Conservation (phyloP, 257 asterid genomes). For the Nicotiana paniculata region DNA sequence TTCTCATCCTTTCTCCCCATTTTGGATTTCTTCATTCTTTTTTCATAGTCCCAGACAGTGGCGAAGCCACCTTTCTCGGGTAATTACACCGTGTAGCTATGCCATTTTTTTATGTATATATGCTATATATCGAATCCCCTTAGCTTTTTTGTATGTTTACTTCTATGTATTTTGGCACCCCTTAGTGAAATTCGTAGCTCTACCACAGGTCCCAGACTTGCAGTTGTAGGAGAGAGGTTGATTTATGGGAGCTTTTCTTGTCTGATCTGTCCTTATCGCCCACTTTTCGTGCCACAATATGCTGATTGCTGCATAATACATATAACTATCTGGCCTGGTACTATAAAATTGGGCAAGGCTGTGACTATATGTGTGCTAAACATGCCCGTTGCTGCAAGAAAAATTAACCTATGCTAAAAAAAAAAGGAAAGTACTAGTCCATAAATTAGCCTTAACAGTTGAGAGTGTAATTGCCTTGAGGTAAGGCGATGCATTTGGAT, state of each 20-base stretch:
- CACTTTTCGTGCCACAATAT: neutral
- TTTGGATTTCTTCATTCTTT: neutral
- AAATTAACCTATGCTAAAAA: neutral
- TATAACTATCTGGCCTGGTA: neutral
- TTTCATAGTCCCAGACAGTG: neutral
- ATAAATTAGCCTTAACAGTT: neutral
- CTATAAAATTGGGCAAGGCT: neutral
- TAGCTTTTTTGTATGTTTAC: no score
- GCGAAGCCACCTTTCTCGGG: no score
- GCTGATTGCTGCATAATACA: neutral
- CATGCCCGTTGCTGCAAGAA: neutral
- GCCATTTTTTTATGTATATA: no score
- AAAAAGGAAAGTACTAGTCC: neutral
- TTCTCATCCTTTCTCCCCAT: neutral
- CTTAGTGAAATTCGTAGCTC: no score
- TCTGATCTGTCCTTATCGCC: neutral
- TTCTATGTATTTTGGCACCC: no score
- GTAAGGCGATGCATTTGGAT: neutral
- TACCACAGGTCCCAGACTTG: neutral
- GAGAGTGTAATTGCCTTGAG: neutral
- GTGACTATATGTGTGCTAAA: neutral
- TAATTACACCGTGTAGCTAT: no score
- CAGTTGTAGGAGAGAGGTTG: neutral
- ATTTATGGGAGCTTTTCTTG: neutral
- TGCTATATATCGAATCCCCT: no score